Percentiles rank a stretch among this genome's conserved stretches.
These are phyloP conservation scores for Xerocomus nothofagi DNA, from an alignment of 1,284 basidiomycete genomes.

Conservation along the genomic window DNA sequence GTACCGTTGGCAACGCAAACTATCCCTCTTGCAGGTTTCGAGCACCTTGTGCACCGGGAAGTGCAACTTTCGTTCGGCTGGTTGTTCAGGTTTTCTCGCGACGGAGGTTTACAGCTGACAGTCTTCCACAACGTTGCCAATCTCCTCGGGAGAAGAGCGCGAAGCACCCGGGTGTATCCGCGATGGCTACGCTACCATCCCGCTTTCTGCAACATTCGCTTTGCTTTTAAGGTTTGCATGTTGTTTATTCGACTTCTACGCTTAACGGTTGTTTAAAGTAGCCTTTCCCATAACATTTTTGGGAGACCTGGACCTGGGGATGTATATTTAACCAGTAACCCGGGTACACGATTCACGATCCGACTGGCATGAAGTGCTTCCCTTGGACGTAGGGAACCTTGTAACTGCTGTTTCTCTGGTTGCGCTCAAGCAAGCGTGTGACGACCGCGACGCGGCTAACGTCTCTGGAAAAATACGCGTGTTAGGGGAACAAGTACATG, in stretches of 20 bases:
- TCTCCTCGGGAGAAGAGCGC: conserved; percentile 14
- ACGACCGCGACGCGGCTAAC: too few relatives aligned
- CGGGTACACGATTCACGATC: not conserved
- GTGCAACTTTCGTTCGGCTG: not conserved
- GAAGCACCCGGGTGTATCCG: not conserved
- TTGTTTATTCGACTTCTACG: not conserved
- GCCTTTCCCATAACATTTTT: not conserved
- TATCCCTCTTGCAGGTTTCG: not conserved
- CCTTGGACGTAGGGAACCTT: not conserved
- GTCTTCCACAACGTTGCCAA: not conserved
- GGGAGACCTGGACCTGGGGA: not conserved
- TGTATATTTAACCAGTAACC: not conserved
- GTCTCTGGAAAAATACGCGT: not conserved
- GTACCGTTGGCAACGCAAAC: not conserved
- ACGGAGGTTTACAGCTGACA: not conserved
- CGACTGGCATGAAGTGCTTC: not conserved
- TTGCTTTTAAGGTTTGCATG: not conserved
- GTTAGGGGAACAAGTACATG: not conserved
- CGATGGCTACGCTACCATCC: not conserved
- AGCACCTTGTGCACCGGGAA: not conserved
- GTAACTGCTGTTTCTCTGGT: not conserved
- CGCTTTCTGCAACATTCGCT: not conserved
- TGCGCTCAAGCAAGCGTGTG: not conserved
- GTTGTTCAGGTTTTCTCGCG: not conserved
- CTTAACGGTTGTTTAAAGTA: not conserved